Base-by-base conservation (phyloP, 805 yeast species). In the Kodamaea nitidulidarum region DNA sequence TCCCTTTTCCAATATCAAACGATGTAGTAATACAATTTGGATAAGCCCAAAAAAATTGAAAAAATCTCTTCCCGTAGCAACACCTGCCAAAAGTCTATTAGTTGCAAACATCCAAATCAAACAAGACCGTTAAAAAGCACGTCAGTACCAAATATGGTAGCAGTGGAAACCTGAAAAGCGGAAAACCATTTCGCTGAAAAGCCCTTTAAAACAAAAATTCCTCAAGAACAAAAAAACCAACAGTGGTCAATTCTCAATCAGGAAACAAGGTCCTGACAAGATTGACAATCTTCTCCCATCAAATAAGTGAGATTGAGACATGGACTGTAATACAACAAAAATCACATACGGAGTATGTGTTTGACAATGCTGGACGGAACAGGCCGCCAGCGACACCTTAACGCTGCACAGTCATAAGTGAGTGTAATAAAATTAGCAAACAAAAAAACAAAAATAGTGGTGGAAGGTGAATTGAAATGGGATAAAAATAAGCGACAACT, bases 181-280 rank as follows among this genome's bases (percentile, higher is more conserved):
- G 28, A 32, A 24, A 32, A 21, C 36, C 26, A 32, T 20, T 17
- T 32, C 10, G 28, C 32, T 35, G 38, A 29, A 35, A 35, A 30
- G 32, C 38, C 12, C 18, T 35, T 35, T 33, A 37, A 42, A 37
- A 42, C 43, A 49, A 52, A 11, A 14, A 30, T 12, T n/a, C 32
- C 32, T 30, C 21, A 16, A 30, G 31, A 28, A 28, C 45, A 50
- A 47, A 50, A 51, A 48, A 48, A 43, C 40, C 43, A 47, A 41
- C 48, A 55, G 54, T 51, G 48, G 49, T 45, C 48, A 52, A 54
- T 50, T 56, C 58, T 54, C 49, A 41, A 43, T 38, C 38, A 36
- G 38, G 49, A 48, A 51, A 49, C 54, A 43, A 47, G n/a, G 45
- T 50, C 47, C 46, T 45, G 47, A 52, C 40, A 40, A 41, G 44